Evolutionary conservation across 1,284 basidiomycete species (phyloP).

Genomic region (Chalciporus sp.): DNA sequence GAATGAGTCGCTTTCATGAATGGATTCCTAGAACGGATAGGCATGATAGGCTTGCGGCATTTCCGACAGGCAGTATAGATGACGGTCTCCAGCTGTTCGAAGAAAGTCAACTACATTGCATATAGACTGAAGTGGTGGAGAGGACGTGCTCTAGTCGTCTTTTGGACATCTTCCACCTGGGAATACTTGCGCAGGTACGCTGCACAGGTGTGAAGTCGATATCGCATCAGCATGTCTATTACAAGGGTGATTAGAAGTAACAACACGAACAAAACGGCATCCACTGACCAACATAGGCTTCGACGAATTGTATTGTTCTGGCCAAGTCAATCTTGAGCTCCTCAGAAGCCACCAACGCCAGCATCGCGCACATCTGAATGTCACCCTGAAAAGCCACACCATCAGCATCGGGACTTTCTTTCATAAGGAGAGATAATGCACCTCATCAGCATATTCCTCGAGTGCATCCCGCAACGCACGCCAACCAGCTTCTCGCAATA

Average conservation of each 20-base stretch:
- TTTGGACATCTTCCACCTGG: slow-evolving; percentile 49
- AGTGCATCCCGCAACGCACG: slow-evolving; percentile 54
- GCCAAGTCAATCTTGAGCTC: slow-evolving; percentile 52
- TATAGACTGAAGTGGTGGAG: not conserved
- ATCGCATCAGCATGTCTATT: slow-evolving; percentile 61
- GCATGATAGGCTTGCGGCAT: slow-evolving; percentile 61
- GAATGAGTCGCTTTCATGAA: slow-evolving; percentile 43
- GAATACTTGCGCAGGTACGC: slow-evolving; percentile 73
- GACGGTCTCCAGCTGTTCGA: slow-evolving; percentile 59
- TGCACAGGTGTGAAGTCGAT: slow-evolving; percentile 61
- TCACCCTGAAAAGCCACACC: slow-evolving; percentile 53
- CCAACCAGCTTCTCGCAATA: slow-evolving; percentile 57
- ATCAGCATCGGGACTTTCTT: slow-evolving; percentile 1
- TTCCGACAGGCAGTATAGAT: slow-evolving; percentile 67
- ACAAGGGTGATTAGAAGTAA: not conserved
- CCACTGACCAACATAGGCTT: slow-evolving; percentile 66
- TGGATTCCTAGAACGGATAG: slow-evolving; percentile 29
- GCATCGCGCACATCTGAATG: slow-evolving; percentile 74
- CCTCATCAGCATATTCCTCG: slow-evolving; percentile 65
- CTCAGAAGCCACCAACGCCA: slow-evolving; percentile 57
- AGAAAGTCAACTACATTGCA: not conserved
- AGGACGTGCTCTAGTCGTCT: slow-evolving; percentile 50
- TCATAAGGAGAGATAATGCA: slow-evolving; percentile 29
- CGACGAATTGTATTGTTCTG: slow-evolving; percentile 57
- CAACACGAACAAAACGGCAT: not conserved